Base-by-base conservation (phyloP, 192 early-diverging fungal genomes). In the Coemansia sp. region DNA sequence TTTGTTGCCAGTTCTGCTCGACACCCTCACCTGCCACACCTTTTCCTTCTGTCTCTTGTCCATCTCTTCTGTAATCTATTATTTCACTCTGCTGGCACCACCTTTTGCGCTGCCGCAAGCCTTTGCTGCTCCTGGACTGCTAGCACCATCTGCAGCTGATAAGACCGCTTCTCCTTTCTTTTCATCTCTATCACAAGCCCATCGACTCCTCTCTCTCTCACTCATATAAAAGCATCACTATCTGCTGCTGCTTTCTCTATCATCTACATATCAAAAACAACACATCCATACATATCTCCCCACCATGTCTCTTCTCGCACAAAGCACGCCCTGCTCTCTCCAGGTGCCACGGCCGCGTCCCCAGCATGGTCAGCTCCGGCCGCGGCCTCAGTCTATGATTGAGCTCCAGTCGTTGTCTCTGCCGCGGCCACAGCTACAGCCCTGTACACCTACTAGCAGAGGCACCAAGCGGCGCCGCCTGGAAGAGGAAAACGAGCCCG, bases 41-140 rank as follows among this genome's bases (percentile, higher is more conserved):
- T 57, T 57, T 57, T 33, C 3, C 26, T 50, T 17, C 46, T 9
- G 49, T 8, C 49, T 7, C 0, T 23, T 8, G 28, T 28, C 57
- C 5, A 28, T 39, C 53, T 19, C 55, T 64, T 66, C 13, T 66
- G 64, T 72, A 72, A 40, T 72, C 32, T 72, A 72, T 14, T 72
- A 72, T 26, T 28, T 1, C 44, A 44, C 44, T 32, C 47, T 64
- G 39, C 28, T 43, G 39, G 33, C 61, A 63, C 61, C 61, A 42
- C 1, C 61, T 42, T 38, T 43, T 63, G 61, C 43, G 39, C 40
- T 39, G 40, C 33, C 33, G 33, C 60, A 35, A 62, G 59, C 60
- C 60, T 30, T n/a, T 47, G 42, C 43, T 28, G 44, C 30, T 49
- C 44, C 63, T 33, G 63, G 30, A 49, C 62, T 28, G 52, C 52